These are phyloP conservation scores for Brassica balearica DNA, from an alignment of 441 rosid genomes.

Conservation along the genomic window DNA sequence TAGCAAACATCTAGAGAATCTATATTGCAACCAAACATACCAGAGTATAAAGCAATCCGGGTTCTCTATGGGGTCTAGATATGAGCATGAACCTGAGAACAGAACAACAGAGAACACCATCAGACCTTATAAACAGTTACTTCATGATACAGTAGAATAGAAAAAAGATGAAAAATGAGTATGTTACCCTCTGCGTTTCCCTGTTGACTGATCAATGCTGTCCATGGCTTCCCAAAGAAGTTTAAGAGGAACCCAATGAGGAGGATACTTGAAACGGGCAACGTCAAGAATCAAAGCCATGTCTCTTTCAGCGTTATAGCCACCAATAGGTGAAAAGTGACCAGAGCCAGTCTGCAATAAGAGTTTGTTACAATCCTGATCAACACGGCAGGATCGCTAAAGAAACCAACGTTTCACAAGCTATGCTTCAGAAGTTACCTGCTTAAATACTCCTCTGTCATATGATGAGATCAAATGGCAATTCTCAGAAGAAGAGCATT, in stretches of 20 bases:
- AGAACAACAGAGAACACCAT: constrained; percentile 20
- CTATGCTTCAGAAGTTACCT: constrained; percentile 49
- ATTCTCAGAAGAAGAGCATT: constrained; percentile 70
- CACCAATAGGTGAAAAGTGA: constrained; percentile 81
- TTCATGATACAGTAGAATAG: not conserved
- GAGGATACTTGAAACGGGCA: constrained; percentile 82
- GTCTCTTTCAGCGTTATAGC: constrained; percentile 69
- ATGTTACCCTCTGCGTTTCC: constrained; percentile 67
- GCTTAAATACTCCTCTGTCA: constrained; percentile 72
- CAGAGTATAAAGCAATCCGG: constrained; percentile 69
- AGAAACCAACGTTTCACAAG: not conserved
- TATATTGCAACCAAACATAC: constrained; percentile 44
- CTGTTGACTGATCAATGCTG: constrained; percentile 59
- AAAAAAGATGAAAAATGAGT: constrained; percentile 9
- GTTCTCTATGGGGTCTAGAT: constrained; percentile 69
- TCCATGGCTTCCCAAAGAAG: constrained; percentile 86
- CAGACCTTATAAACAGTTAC: not conserved
- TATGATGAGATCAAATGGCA: constrained; percentile 86
- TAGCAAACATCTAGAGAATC: not conserved
- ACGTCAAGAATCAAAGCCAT: constrained; percentile 80
- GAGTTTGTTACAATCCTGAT: constrained; percentile 5
- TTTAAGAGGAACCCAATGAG: constrained; percentile 76
- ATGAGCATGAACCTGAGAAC: constrained; percentile 68
- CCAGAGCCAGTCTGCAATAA: constrained; percentile 68
- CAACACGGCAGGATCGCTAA: not conserved